phyloP scores from a whole-genome alignment of 805 yeast species.

The Candida patagonica region DNA sequence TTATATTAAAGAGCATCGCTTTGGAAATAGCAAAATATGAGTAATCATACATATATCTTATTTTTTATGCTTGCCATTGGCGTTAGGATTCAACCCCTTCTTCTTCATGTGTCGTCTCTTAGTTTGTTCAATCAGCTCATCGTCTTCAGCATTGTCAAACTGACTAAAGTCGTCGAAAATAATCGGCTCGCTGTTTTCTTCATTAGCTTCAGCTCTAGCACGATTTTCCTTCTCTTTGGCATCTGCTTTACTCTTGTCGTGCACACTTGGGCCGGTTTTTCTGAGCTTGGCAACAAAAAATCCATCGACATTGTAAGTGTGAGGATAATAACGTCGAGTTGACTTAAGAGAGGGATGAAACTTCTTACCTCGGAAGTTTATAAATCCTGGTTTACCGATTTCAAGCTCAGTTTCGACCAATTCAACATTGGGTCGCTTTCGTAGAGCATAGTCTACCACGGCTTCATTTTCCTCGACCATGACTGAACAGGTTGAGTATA shows the following conservation, averaged over 20 bases:
- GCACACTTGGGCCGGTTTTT: slow-evolving; percentile 79
- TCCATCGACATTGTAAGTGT: slow-evolving; percentile 97
- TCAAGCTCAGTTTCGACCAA: slow-evolving; percentile 85
- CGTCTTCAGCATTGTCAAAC: slow-evolving; percentile 71
- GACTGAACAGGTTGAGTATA: slow-evolving; percentile 96
- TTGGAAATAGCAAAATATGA: slow-evolving; percentile 71
- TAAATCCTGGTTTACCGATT: slow-evolving; percentile 94
- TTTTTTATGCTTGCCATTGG: no score
- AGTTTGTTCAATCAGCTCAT: slow-evolving; percentile 57
- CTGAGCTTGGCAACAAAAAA: slow-evolving; percentile 95
- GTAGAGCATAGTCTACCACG: slow-evolving; percentile 94
- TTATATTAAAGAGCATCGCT: slow-evolving; percentile 74
- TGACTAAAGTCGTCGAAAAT: slow-evolving; percentile 80
- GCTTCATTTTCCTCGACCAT: slow-evolving; percentile 98
- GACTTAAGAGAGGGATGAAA: slow-evolving; percentile 68
- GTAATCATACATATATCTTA: no score
- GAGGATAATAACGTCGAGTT: slow-evolving; percentile 96
- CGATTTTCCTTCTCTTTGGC: slow-evolving; percentile 75
- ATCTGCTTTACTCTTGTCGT: slow-evolving; percentile 77
- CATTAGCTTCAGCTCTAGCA: slow-evolving; percentile 74
- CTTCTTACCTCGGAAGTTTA: slow-evolving; percentile 85
- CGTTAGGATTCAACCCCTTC: slow-evolving; percentile 26
- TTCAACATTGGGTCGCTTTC: slow-evolving; percentile 93
- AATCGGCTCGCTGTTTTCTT: slow-evolving; percentile 55
- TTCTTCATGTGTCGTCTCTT: slow-evolving; percentile 25